A percentile compares a stretch with the other conserved stretches of the same genome.
phyloP scores from a whole-genome alignment of 345 rosid species.

The Bruguiera gymnorhiza region DNA sequence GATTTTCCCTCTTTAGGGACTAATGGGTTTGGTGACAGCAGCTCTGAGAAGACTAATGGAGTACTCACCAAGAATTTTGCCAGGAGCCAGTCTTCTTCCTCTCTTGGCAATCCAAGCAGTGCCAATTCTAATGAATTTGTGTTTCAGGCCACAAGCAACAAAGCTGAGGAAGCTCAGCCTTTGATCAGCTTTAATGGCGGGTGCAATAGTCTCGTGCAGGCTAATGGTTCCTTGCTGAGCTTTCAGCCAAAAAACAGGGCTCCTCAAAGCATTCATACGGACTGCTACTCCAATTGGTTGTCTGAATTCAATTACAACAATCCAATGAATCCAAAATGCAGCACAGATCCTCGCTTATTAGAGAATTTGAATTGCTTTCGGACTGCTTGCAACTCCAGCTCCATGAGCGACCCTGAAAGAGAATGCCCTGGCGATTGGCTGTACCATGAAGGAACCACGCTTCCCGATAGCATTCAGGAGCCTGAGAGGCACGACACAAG shows the following conservation, averaged over 20 bases:
- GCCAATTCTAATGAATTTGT: slow-evolving; percentile 44
- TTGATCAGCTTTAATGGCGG: slow-evolving; percentile 57
- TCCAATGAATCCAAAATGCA: slow-evolving; percentile 25
- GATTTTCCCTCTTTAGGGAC: slow-evolving; percentile 43
- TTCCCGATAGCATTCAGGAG: slow-evolving; percentile 42
- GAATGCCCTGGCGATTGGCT: slow-evolving; percentile 53
- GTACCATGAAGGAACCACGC: slow-evolving; percentile 33
- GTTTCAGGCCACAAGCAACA: slow-evolving; percentile 28
- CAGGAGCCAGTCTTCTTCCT: slow-evolving; percentile 27
- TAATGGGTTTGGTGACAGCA: slow-evolving; percentile 18
- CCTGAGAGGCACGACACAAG: slow-evolving; percentile 36
- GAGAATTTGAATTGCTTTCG: slow-evolving; percentile 38
- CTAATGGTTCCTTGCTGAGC: slow-evolving; percentile 62
- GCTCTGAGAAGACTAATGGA: slow-evolving; percentile 20
- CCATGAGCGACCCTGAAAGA: slow-evolving; percentile 16
- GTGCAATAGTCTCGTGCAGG: slow-evolving; percentile 19
- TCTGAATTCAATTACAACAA: slow-evolving; percentile 1
- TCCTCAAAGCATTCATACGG: slow-evolving; percentile 12
- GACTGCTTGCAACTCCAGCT: slow-evolving; percentile 33
- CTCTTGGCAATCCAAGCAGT: slow-evolving; percentile 43
- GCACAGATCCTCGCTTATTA: background rate
- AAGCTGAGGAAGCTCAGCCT: slow-evolving; percentile 48
- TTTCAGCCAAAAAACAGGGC: slow-evolving; percentile 43
- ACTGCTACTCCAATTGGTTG: slow-evolving; percentile 41
- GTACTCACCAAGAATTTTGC: slow-evolving; percentile 24